phyloP scores from a whole-genome alignment of 1,284 basidiomycete species.

The Tilletia setariae region DNA sequence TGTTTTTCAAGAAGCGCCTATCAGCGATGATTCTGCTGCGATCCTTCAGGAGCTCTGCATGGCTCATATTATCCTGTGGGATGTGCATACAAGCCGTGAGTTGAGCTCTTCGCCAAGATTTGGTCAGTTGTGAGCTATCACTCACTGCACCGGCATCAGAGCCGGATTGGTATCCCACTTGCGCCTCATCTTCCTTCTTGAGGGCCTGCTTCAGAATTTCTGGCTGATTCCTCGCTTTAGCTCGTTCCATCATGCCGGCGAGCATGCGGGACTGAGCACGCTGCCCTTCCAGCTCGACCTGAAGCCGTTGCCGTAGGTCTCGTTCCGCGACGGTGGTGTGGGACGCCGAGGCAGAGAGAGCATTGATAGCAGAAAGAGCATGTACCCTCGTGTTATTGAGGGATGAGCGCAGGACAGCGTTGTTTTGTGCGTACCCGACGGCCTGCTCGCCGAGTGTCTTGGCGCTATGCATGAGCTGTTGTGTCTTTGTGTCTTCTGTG shows the following conservation, averaged over 20 bases:
- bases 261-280: conserved; percentile 50
- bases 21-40: conserved; percentile 50
- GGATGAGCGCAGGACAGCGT: neutral
- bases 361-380: conserved; percentile 47
- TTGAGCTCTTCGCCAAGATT: too few relatives aligned
- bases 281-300: conserved; percentile 49
- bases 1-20: conserved; percentile 46
- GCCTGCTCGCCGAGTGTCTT: conserved; percentile 14
- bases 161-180: conserved; percentile 14
- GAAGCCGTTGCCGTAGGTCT: conserved; percentile 38
- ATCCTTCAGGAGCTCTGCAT: conserved; percentile 39
- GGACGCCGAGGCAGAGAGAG: conserved; percentile 41
- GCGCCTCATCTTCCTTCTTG: neutral
- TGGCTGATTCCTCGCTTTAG: conserved; percentile 3
- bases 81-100: conserved; percentile 19
- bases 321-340: conserved; percentile 42
- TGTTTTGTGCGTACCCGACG: neutral
- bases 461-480: conserved; percentile 5
- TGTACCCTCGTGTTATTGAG: conserved; percentile 44
- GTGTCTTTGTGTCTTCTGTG: neutral
- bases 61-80: neutral
- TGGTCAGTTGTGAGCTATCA: conserved; percentile 29
- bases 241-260: conserved; percentile 40
- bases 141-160: conserved; percentile 24
- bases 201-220: too few relatives aligned